phyloP scores from a whole-genome alignment of 345 rosid species.

The Citrus reticulata region DNA sequence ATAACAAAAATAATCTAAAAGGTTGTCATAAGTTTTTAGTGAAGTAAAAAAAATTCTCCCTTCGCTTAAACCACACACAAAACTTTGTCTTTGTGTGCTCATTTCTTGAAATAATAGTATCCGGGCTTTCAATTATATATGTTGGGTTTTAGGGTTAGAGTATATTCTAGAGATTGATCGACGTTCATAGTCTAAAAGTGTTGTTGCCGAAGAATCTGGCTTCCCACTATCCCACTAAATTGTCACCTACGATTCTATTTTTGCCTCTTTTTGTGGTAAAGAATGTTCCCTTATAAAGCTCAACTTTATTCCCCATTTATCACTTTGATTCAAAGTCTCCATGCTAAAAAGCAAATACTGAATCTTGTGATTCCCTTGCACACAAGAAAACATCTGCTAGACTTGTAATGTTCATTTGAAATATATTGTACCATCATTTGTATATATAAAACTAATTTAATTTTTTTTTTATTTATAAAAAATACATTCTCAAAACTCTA shows the following conservation, averaged over 20 bases:
- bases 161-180: too few relatives aligned
- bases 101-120: too few relatives aligned
- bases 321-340: background rate
- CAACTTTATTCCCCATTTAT: conserved; percentile 1
- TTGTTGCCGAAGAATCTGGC: background rate
- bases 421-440: background rate
- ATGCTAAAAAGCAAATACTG: background rate
- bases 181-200: background rate
- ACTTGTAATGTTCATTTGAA: background rate
- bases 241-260: background rate
- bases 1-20: too few relatives aligned
- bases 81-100: too few relatives aligned
- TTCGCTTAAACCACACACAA: too few relatives aligned
- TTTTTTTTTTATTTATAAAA: too few relatives aligned
- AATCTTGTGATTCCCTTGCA: background rate
- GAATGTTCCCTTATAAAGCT: background rate
- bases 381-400: background rate
- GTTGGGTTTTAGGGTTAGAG: too few relatives aligned
- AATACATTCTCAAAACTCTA: too few relatives aligned
- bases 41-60: too few relatives aligned
- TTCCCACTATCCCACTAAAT: background rate
- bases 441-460: too few relatives aligned
- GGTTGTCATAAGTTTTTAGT: too few relatives aligned
- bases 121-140: too few relatives aligned
- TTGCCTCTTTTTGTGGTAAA: background rate